These are phyloP conservation scores for Friedmanniomyces simplex DNA, from an alignment of 495 filamentous ascomycete genomes.

Conservation along the genomic window DNA sequence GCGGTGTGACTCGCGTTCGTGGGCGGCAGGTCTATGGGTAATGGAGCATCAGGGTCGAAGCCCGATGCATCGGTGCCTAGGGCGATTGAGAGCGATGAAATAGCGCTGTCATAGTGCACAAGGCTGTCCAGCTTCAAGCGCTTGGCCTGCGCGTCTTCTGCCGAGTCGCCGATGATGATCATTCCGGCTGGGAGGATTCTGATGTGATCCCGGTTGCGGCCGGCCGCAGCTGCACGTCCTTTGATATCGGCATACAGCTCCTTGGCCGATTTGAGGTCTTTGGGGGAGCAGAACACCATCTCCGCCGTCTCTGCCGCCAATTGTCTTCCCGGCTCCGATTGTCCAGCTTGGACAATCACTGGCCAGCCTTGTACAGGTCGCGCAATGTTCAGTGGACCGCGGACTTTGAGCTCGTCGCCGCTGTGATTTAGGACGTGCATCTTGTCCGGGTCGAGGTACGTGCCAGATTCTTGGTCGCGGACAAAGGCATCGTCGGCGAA, in stretches of 20 bases:
- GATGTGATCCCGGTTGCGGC: slow-evolving; percentile 20
- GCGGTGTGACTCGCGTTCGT: not conserved
- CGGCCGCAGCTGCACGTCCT: slow-evolving; percentile 35
- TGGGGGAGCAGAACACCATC: slow-evolving; percentile 35
- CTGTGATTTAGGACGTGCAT: slow-evolving; percentile 54
- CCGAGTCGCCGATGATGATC: slow-evolving; percentile 41
- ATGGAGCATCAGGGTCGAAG: slow-evolving; percentile 40
- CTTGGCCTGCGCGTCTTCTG: slow-evolving; percentile 42
- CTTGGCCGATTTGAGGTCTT: slow-evolving; percentile 36
- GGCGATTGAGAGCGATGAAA: slow-evolving; percentile 38
- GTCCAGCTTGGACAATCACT: slow-evolving; percentile 55
- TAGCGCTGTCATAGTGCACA: slow-evolving; percentile 46
- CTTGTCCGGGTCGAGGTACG: slow-evolving; percentile 47
- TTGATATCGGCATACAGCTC: slow-evolving; percentile 45
- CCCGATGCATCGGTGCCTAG: slow-evolving; percentile 39
- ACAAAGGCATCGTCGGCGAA: slow-evolving; percentile 55
- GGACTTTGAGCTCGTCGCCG: slow-evolving; percentile 54
- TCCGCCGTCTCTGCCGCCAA: slow-evolving; percentile 57
- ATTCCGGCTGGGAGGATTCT: slow-evolving; percentile 46
- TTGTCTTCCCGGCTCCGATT: slow-evolving; percentile 48
- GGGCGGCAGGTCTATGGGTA: slow-evolving; percentile 27
- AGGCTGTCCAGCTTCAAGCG: slow-evolving; percentile 40
- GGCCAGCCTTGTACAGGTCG: slow-evolving; percentile 57
- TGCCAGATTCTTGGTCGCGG: slow-evolving; percentile 41
- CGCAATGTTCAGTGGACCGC: slow-evolving; percentile 52